Conservation (phyloP, 2,329 filamentous ascomycete genomes). For the Fusarium sp. region DNA sequence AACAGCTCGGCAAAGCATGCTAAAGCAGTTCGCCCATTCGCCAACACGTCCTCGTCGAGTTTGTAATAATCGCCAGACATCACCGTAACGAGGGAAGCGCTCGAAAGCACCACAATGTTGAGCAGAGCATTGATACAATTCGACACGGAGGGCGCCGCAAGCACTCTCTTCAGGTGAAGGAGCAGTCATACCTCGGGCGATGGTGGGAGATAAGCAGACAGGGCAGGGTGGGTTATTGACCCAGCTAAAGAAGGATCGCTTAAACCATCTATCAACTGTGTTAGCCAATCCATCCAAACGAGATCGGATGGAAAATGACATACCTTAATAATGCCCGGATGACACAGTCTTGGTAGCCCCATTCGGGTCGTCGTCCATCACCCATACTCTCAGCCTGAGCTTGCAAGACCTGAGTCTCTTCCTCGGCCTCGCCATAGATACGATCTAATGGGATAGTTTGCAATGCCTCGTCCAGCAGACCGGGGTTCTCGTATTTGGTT, state of each 20-base stretch:
- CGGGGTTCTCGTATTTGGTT: constrained; percentile 95
- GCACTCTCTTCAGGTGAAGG: constrained; percentile 91
- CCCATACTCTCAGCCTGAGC: constrained; percentile 91
- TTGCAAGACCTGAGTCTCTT: constrained; percentile 87
- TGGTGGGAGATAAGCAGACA: constrained; percentile 82
- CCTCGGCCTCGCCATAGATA: constrained; percentile 93
- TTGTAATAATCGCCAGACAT: constrained; percentile 92
- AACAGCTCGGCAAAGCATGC: constrained; percentile 94
- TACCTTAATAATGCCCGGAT: constrained; percentile 87
- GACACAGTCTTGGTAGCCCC: constrained; percentile 98
- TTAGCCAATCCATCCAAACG: constrained; percentile 25
- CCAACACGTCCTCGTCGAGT: constrained; percentile 87
- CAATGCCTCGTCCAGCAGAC: constrained; percentile 90
- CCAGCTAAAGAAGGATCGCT: constrained; percentile 93
- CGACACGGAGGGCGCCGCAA: constrained; percentile 85
- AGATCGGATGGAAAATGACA: constrained; percentile 45
- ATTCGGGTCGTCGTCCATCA: constrained; percentile 81
- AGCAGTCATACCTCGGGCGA: constrained; percentile 83
- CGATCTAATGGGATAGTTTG: constrained; percentile 87
- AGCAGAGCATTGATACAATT: constrained; percentile 88
- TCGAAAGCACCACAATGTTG: constrained; percentile 80
- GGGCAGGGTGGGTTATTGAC: constrained; percentile 94
- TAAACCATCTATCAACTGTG: constrained; percentile 76
- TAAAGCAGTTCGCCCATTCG: constrained; percentile 99
- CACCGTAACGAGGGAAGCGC: constrained; percentile 92